Percentiles rank a stretch among this genome's conserved stretches.
Evolutionary conservation across 768 basidiomycete species (phyloP).

Genomic region (Lentinula boryana): DNA sequence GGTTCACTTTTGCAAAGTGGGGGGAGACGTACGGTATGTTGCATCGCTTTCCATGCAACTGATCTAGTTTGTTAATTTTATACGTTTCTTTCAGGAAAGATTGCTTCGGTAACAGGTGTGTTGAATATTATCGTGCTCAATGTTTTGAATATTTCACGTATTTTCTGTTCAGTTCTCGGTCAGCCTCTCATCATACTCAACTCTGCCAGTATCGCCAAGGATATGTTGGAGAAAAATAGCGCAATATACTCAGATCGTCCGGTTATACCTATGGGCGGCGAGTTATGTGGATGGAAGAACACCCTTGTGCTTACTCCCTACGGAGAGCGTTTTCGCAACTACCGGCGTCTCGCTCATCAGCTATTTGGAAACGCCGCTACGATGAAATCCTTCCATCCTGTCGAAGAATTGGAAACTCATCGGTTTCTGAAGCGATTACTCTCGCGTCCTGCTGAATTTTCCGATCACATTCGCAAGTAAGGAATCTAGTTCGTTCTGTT

Average conservation of each 20-base stretch:
- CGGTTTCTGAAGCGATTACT: constrained; percentile 33
- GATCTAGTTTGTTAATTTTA: neutral
- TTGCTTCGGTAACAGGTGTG: constrained; percentile 2
- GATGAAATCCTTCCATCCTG: constrained; percentile 30
- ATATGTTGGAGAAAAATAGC: constrained; percentile 37
- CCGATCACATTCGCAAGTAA: constrained; percentile 29
- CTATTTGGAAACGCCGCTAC: constrained; percentile 31
- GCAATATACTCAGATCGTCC: constrained; percentile 37
- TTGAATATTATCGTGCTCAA: neutral
- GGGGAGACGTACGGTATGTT: constrained; percentile 14
- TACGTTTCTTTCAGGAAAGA: neutral
- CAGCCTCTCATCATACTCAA: constrained; percentile 32
- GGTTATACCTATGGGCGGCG: constrained; percentile 13
- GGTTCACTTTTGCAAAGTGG: constrained; percentile 15
- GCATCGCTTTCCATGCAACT: neutral
- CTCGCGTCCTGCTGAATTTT: constrained; percentile 25
- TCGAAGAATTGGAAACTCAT: constrained; percentile 33
- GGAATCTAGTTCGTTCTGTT: constrained; percentile 6
- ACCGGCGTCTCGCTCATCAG: constrained; percentile 35
- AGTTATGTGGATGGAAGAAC: constrained; percentile 9
- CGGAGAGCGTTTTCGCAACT: constrained; percentile 32
- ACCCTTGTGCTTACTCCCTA: constrained; percentile 20
- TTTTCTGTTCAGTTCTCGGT: constrained; percentile 23
- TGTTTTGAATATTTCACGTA: neutral
- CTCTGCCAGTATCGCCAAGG: constrained; percentile 18